phyloP scores from a whole-genome alignment of 2,329 filamentous ascomycete species.

The Periconia macrospinosa region DNA sequence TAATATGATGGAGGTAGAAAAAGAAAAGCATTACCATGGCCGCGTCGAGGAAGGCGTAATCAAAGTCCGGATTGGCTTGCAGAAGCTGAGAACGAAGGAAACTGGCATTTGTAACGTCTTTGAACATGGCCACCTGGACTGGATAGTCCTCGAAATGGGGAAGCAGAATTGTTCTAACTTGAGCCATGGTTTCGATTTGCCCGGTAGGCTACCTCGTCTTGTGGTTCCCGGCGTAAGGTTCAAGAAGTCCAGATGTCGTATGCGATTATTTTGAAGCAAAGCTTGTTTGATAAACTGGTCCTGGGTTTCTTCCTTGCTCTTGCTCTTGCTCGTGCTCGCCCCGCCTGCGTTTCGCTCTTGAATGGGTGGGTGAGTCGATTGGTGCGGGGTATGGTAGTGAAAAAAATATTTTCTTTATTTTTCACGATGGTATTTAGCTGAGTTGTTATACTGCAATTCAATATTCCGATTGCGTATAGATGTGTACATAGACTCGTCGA shows the following conservation, averaged over 20 bases:
- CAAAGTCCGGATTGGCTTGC: slow-evolving; percentile 79
- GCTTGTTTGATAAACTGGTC: not conserved
- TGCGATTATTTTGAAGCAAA: not conserved
- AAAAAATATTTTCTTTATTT: no score
- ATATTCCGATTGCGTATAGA: not conserved
- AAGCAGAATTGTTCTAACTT: slow-evolving; percentile 68
- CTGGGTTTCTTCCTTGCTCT: not conserved
- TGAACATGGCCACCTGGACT: slow-evolving; percentile 76
- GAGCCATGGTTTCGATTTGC: slow-evolving; percentile 48
- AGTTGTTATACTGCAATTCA: not conserved
- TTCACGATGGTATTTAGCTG: no score
- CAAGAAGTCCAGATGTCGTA: no score
- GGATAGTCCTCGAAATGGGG: slow-evolving; percentile 74
- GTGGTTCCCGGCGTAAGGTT: no score
- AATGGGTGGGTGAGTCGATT: no score
- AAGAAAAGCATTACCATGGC: slow-evolving; percentile 57
- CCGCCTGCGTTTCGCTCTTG: no score
- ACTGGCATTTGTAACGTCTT: slow-evolving; percentile 72
- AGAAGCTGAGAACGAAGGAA: slow-evolving; percentile 83
- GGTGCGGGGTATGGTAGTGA: no score
- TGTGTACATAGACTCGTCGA: not conserved
- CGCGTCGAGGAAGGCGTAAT: slow-evolving; percentile 93
- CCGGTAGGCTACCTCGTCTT: no score
- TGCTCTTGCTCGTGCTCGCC: no score
- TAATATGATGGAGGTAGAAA: slow-evolving; percentile 50